A percentile compares a stretch with the other conserved stretches of the same genome.
Conservation (phyloP, 2,329 filamentous ascomycete species). For the Hypoxylon sp. region DNA sequence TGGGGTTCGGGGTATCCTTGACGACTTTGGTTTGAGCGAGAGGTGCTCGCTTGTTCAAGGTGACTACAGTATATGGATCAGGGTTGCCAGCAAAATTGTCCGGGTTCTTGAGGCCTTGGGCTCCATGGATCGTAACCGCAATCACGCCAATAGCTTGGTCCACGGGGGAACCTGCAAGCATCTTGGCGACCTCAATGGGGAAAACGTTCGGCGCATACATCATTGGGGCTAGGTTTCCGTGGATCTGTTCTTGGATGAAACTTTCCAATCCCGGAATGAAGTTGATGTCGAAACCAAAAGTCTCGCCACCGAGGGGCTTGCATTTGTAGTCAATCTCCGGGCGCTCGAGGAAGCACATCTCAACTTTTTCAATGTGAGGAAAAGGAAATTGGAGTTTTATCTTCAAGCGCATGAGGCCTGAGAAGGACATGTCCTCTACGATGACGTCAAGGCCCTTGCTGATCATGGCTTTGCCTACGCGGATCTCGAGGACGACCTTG, state of each 20-base stretch:
- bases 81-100: slow-evolving; percentile 94
- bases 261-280: slow-evolving; percentile 94
- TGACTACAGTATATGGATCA: slow-evolving; percentile 90
- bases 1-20: slow-evolving; percentile 85
- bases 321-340: slow-evolving; percentile 97
- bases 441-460: slow-evolving; percentile 98
- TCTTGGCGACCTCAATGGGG: slow-evolving; percentile 98
- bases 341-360: slow-evolving; percentile 92
- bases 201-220: slow-evolving; percentile 99
- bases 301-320: slow-evolving; percentile 96
- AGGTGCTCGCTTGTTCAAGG: slow-evolving; percentile 84
- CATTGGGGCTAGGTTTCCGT: slow-evolving; percentile 93
- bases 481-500: slow-evolving; percentile 94
- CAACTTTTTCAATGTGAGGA: slow-evolving; percentile 93
- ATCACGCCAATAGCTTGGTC: slow-evolving; percentile 97
- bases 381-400: slow-evolving; percentile 97
- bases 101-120: slow-evolving; percentile 92
- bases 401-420: slow-evolving; percentile 95
- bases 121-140: slow-evolving; percentile 91
- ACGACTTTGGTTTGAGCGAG: slow-evolving; percentile 92
- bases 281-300: slow-evolving; percentile 97
- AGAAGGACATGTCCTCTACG: slow-evolving; percentile 97
- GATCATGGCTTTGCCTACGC: slow-evolving; percentile 94
- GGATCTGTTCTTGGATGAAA: slow-evolving; percentile 97
- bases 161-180: slow-evolving; percentile 93